Percentiles rank a stretch among this genome's conserved stretches.
Evolutionary conservation across 2,329 filamentous ascomycete species (phyloP).

Genomic region (Didymella lethalis): DNA sequence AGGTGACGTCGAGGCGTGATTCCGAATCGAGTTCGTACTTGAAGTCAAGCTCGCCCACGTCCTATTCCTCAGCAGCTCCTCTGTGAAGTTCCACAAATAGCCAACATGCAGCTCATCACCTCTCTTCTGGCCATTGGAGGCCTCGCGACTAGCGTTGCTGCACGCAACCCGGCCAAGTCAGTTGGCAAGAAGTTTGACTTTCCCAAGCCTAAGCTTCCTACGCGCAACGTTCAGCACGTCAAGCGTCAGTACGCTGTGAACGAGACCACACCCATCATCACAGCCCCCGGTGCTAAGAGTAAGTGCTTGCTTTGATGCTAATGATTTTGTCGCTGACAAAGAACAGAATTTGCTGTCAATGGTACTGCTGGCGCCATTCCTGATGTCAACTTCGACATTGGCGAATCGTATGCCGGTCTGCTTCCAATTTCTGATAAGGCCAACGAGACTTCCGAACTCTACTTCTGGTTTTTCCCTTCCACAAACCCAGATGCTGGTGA

Average conservation of each 20-base stretch:
- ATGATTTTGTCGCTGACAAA: conserved; percentile 8
- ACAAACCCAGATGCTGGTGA: conserved; percentile 57
- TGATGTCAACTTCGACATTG: conserved; percentile 56
- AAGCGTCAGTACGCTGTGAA: conserved; percentile 40
- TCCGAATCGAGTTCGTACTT: conserved; percentile 9
- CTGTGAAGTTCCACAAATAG: conserved; percentile 3
- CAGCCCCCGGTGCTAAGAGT: conserved; percentile 26
- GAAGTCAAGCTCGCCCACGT: conserved; percentile 6
- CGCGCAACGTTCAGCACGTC: conserved; percentile 26
- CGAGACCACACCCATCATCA: conserved; percentile 40
- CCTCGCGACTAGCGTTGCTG: conserved; percentile 37
- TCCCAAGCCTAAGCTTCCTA: conserved; percentile 36
- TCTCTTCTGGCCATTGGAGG: conserved; percentile 42
- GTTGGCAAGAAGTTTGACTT: conserved; percentile 43
- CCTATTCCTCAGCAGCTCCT: conserved; percentile 11
- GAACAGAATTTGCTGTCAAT: conserved; percentile 48
- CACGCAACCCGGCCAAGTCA: conserved; percentile 38
- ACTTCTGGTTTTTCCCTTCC: conserved; percentile 65
- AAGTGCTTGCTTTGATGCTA: neutral
- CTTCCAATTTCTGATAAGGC: conserved; percentile 44
- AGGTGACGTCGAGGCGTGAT: conserved; percentile 18
- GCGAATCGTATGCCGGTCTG: conserved; percentile 53
- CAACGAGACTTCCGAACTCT: conserved; percentile 58
- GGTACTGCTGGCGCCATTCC: conserved; percentile 56
- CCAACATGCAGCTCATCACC: conserved; percentile 42